Evolutionary conservation across 139 green algal genomes (phyloP).

Genomic region (Chlamydomonas sp.): DNA sequence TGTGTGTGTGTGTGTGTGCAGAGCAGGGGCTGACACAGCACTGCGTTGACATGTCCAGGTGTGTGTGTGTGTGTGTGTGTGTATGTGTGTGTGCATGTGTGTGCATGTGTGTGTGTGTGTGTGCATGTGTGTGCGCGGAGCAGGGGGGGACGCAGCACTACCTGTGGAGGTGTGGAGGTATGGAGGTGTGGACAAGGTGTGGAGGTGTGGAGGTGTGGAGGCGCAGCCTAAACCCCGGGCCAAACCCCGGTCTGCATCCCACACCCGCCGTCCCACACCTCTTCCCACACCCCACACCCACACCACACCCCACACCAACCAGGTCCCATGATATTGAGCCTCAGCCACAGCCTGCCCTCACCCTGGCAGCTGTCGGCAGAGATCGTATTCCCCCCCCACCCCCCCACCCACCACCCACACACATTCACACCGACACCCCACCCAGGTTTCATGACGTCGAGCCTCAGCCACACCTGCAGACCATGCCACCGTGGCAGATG

Average conservation of each 20-base stretch:
- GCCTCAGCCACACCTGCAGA: slow-evolving; percentile 48
- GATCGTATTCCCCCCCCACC: neutral
- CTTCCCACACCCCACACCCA: neutral
- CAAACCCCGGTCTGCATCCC: neutral
- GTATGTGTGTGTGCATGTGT: neutral
- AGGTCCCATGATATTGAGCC: neutral
- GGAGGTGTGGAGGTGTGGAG: neutral
- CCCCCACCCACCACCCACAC: too few relatives aligned
- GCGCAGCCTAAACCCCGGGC: too few relatives aligned
- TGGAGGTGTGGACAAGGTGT: neutral
- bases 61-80: too few relatives aligned
- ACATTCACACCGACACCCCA: neutral
- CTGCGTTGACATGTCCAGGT: slow-evolving; percentile 49
- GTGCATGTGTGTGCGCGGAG: neutral
- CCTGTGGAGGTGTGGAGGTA: neutral
- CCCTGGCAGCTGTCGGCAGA: neutral
- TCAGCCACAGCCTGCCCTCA: neutral
- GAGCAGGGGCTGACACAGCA: slow-evolving; percentile 43
- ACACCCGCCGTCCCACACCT: neutral
- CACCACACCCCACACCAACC: neutral
- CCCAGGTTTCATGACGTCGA: slow-evolving; percentile 75
- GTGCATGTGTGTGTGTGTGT: neutral
- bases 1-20: slow-evolving; percentile 12
- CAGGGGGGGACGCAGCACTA: too few relatives aligned
- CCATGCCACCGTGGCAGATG: slow-evolving; percentile 42